Evolutionary conservation across 768 basidiomycete genomes (phyloP), one percentile per base, ranked within the genome.

Genomic region (Mycena maculata): DNA sequence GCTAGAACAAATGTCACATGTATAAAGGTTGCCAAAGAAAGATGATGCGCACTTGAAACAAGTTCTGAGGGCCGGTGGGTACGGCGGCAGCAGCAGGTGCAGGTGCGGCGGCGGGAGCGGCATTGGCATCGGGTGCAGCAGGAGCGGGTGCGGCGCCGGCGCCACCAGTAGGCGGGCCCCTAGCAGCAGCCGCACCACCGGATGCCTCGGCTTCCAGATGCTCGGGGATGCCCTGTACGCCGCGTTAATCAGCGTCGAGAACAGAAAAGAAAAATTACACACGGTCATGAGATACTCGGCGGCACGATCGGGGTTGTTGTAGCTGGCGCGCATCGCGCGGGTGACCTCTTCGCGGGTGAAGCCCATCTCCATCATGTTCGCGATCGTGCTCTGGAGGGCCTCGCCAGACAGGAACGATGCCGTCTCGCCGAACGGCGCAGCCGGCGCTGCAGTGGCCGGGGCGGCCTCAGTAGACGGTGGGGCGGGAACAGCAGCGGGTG

Each of bases 271-370:
- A 13, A 47, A 13, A 27, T 3, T 38, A 81, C 91, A 71, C 72
- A 96, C 97, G 66, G 76, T 97, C 88, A 99, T 91, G 60, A 99
- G 82, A 79, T 99, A 99, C 78, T 99, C 98, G n/a, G 95, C 97
- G 9, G 98, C 98, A 31, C 98, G 88, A 73, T 99, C 96, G 10
- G 98, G 93, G 80, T 99, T 99, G 80, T 99, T 99, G 82, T 87
- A 99, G 75, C 94, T 96, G 28, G 96, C 98, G 65, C 95, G 85
- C 76, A 99, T 76, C 4, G 96, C 96, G 18, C 90, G 87, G 73
- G 90, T 78, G 44, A 98, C 94, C 73, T 94, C 88, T 4, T 96
- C 95, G 41, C 90, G 86, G 65, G 87, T 86, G 73, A 96, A 99
- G 9, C 98, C 98, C 98, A 99, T 99, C 71, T 95, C 94, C 41